phyloP scores from a whole-genome alignment of 2,329 filamentous ascomycete species.

The Venturia aucupariae region DNA sequence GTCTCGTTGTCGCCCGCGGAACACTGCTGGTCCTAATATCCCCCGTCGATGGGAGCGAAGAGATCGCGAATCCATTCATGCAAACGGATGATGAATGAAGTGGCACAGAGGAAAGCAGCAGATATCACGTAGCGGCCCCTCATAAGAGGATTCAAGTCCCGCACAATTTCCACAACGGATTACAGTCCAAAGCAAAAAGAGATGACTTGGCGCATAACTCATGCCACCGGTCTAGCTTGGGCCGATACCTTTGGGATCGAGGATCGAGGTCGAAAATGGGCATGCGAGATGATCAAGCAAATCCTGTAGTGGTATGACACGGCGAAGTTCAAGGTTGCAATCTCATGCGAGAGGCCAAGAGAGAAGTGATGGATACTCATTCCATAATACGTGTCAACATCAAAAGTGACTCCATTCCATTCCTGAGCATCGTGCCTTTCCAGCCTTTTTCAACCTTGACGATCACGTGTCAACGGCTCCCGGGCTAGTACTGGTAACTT shows the following conservation, averaged over 20 bases:
- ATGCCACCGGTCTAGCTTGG: not conserved
- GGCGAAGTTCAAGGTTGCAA: not conserved
- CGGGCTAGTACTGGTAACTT: too few relatives aligned
- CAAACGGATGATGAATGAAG: conserved; percentile 44
- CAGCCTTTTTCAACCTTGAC: too few relatives aligned
- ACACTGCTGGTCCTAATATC: conserved; percentile 89
- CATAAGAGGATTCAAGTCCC: not conserved
- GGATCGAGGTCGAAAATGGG: not conserved
- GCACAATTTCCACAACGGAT: not conserved
- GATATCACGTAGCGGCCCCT: not conserved
- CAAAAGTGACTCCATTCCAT: not conserved
- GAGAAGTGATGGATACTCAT: not conserved
- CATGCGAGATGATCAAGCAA: not conserved
- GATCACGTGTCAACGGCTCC: too few relatives aligned
- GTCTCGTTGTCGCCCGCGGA: conserved; percentile 78
- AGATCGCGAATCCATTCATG: conserved; percentile 89
- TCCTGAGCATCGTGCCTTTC: not conserved
- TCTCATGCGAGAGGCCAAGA: not conserved
- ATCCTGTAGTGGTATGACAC: not conserved
- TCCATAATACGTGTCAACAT: not conserved
- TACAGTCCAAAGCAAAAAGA: not conserved
- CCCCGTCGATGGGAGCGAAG: conserved; percentile 87
- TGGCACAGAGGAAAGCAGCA: not conserved
- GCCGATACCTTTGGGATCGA: not conserved
- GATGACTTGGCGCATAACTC: not conserved